Evolutionary conservation across 106 monocot genomes (phyloP), one percentile per base, ranked within the genome.

Genomic region (Dendrobium chrysotoxum): DNA sequence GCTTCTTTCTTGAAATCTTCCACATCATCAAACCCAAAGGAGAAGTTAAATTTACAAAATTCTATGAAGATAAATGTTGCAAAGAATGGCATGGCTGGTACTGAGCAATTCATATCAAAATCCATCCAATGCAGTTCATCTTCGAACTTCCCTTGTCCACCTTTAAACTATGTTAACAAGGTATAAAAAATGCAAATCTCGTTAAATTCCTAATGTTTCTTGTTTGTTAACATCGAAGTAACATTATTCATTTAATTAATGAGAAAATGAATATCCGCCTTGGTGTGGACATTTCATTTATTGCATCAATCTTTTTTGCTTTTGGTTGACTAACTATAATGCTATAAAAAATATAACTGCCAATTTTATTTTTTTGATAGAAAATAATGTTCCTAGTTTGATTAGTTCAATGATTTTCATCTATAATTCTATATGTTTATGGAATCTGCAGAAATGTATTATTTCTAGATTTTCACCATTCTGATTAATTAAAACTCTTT

Each of bases 91-190:
- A 45, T 44, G 66, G 66, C 4, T 76, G 47, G 72, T 18, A 17
- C 76, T 23, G 4, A 77, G 39, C 28, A 70, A 53, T 76, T 42
- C 6, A 72, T 80, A 38, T 54, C 82, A 74, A 88, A 28, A 18
- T 2, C 28, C 28, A 57, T 39, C 39, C 80, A 16, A 13, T 30
- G 23, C 47, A 41, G 68, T 64, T 44, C 79, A 44, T 81, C 75
- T 2, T 76, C 71, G 11, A 54, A 45, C 12, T 30, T 42, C 55
- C 64, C 23, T 74, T 42, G 55, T 73, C 79, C 67, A 75, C 21
- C 61, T 78, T 23, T 71, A 55, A 80, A 28, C 8, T 16, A 64
- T 31, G 7, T 54, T 42, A 65, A 79, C 26, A 81, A 79, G 83
- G 86, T 83, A 79, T 55, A 40, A 50, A 23, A 46, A 35, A 40